Conservation (phyloP, 2,329 filamentous ascomycete species). For the Aspergillus sp. region DNA sequence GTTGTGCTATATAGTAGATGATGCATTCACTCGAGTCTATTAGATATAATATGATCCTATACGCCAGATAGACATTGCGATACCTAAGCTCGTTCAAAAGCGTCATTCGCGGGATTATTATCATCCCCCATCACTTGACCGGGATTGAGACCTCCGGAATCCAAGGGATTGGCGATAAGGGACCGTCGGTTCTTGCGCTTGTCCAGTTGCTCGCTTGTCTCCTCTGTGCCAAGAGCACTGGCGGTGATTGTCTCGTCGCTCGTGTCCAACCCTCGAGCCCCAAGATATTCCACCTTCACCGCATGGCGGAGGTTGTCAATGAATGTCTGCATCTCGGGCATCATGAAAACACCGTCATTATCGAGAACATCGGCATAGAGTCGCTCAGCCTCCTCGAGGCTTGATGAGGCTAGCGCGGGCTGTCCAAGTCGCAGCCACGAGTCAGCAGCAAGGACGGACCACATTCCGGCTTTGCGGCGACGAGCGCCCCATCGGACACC, state of each 20-base stretch:
- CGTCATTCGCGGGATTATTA: constrained; percentile 39
- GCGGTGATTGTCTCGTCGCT: constrained; percentile 28
- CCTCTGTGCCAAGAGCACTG: constrained; percentile 33
- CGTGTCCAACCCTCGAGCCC: constrained; percentile 40
- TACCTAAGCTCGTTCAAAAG: constrained; percentile 47
- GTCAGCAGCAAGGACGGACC: constrained; percentile 80
- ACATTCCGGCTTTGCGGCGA: constrained; percentile 81
- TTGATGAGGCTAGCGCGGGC: constrained; percentile 73
- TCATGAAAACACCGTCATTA: constrained; percentile 43
- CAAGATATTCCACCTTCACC: constrained; percentile 43
- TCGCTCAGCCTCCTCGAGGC: constrained; percentile 66
- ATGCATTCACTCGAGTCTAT: constrained; percentile 18
- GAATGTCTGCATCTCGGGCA: constrained; percentile 53
- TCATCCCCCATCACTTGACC: constrained; percentile 33
- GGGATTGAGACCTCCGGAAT: constrained; percentile 51
- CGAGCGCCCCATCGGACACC: constrained; percentile 68
- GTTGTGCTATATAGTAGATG: constrained; percentile 2
- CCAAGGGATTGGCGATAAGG: constrained; percentile 51
- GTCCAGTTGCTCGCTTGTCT: constrained; percentile 57
- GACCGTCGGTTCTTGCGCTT: constrained; percentile 56
- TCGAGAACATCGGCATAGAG: constrained; percentile 50
- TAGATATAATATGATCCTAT: constrained; percentile 18
- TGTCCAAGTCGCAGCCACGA: constrained; percentile 78
- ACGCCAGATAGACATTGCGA: constrained; percentile 13
- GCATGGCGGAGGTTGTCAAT: constrained; percentile 43